Base-by-base conservation (phyloP, 2,329 filamentous ascomycete genomes). In the Microdochium nivale region DNA sequence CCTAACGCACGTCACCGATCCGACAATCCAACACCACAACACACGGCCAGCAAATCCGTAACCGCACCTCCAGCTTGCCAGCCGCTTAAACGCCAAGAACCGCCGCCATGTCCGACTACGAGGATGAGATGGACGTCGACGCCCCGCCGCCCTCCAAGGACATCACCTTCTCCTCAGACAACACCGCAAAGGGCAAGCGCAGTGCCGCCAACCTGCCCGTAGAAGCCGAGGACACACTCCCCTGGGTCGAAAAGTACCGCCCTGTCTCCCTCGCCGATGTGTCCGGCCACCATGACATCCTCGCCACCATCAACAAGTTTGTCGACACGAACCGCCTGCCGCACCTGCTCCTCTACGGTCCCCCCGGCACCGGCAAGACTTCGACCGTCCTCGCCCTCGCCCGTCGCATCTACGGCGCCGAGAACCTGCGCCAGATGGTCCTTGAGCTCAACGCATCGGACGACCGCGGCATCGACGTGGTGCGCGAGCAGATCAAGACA, bases 181-280 rank as follows among this genome's bases (percentile, higher is more conserved):
- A 83, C 59, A 81, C 78, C 16, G 76, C 78, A 57, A 96, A 96
- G 69, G 91, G 92, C 66, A 97, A 97, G 72, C 82, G 90, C 62
- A 92, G 87, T 61, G 89, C 89, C 48, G 92, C 92, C 37, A 96
- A 99, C 66, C 75, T 99, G 49, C 94, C 94, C 0, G 84, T 99
- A 5, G 90, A 96, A 70, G 90, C 91, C 49, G 89, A 95, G 68
- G 94, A 99, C 67, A 91, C 86, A 57, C 70, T 99, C 19, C 94
- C 94, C 71, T 99, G 94, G 92, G 90, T 99, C 9, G 94, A 99
- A 67, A 99, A 99, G 65, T 99, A 97, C 71, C 83, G 94, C 50
- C 94, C 94, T 19, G 84, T 85, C 55, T 90, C 88, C 1, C 81
- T 99, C 47, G 83, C 86, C 59, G 94, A 99, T 69, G 94, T 99